Evolutionary conservation across 345 rosid species (phyloP).

Genomic region (Acer campestre): DNA sequence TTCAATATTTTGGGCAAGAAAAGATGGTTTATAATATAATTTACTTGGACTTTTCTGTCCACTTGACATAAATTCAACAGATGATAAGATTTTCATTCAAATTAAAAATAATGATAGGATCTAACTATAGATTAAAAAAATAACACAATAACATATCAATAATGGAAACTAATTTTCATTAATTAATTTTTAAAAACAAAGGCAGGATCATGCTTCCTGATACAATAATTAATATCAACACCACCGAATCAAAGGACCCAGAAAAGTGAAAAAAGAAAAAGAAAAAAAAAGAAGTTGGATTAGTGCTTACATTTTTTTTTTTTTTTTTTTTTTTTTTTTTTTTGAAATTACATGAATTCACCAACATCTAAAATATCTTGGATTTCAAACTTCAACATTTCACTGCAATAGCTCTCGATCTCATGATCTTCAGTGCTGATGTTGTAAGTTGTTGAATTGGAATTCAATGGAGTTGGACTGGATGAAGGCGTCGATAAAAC

Average conservation of each 20-base stretch:
- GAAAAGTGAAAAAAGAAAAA: background rate
- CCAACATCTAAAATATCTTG: constrained; percentile 58
- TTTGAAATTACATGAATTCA: constrained; percentile 50
- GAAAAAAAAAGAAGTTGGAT: background rate
- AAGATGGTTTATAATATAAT: background rate
- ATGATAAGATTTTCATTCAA: background rate
- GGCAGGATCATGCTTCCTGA: background rate
- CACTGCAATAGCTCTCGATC: constrained; percentile 75
- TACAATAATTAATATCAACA: constrained; percentile 7
- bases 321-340: too few relatives aligned
- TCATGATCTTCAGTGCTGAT: constrained; percentile 66
- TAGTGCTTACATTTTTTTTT: background rate
- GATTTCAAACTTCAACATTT: constrained; percentile 58
- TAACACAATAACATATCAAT: background rate
- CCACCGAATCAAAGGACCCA: background rate
- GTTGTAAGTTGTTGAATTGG: constrained; percentile 46
- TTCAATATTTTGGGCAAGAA: background rate
- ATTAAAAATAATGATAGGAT: background rate
- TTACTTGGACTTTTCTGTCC: background rate
- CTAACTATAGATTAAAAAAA: background rate
- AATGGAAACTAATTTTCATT: constrained; percentile 28
- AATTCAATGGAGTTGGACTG: constrained; percentile 63
- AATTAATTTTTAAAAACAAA: background rate
- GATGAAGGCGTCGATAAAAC: constrained; percentile 68
- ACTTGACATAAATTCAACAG: background rate